Evolutionary conservation across 2,329 filamentous ascomycete species (phyloP).

Genomic region (Apiospora aurea): DNA sequence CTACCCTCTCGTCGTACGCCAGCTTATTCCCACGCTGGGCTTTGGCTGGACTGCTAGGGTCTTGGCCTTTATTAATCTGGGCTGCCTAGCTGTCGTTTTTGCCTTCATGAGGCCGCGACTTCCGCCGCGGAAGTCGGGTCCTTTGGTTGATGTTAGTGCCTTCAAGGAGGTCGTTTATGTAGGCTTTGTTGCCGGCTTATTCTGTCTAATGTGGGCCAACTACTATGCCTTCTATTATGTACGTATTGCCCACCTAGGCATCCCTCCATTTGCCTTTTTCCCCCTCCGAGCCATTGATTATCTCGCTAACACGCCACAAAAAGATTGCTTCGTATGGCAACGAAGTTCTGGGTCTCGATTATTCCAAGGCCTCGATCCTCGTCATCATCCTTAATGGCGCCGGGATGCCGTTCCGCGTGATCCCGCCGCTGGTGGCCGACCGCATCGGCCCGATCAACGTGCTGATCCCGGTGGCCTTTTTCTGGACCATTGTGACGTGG

Average conservation of each 20-base stretch:
- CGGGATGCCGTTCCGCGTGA: conserved; percentile 46
- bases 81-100: conserved; percentile 77
- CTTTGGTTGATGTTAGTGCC: conserved; percentile 40
- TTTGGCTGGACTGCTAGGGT: conserved; percentile 44
- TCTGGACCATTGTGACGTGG: conserved; percentile 44
- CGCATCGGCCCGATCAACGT: conserved; percentile 47
- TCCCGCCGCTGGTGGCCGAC: conserved; percentile 47
- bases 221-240: conserved; percentile 55
- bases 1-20: conserved; percentile 52
- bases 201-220: conserved; percentile 49
- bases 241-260: conserved; percentile 28
- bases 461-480: conserved; percentile 37
- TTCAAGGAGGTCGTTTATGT: conserved; percentile 43
- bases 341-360: conserved; percentile 44
- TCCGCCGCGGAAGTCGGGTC: conserved; percentile 42
- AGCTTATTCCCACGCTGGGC: conserved; percentile 40
- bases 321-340: conserved; percentile 45
- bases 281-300: too few species aligned
- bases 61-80: conserved; percentile 70
- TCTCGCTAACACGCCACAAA: background rate
- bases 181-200: conserved; percentile 45
- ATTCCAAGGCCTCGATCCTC: conserved; percentile 43
- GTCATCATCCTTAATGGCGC: conserved; percentile 50
- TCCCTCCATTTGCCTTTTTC: conserved; percentile 7
- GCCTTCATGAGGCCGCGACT: conserved; percentile 42